Conservation (phyloP, 1,139 yeast genomes). For the Pichia inconspicua region DNA sequence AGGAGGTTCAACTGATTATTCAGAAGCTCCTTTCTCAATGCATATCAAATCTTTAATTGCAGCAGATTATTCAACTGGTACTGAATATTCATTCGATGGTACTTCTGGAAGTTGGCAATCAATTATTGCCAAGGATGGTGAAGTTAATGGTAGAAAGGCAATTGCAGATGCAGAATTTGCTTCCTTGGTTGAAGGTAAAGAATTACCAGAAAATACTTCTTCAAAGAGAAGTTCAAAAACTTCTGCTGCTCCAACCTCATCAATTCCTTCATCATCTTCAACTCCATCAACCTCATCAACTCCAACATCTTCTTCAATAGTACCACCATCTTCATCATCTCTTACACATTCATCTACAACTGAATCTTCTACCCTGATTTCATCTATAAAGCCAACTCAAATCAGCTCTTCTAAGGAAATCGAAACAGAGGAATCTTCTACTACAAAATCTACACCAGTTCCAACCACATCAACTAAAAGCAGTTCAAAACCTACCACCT, state of each 20-base stretch:
- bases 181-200: conserved; percentile 31
- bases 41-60: conserved; percentile 52
- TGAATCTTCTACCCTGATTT: background rate
- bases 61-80: conserved; percentile 76
- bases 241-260: background rate
- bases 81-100: conserved; percentile 56
- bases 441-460: background rate
- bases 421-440: background rate
- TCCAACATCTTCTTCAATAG: background rate
- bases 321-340: background rate
- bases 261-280: background rate
- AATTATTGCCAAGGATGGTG: conserved; percentile 57
- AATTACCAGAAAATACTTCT: background rate
- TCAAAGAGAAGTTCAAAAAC: background rate
- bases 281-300: background rate
- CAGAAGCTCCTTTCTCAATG: conserved; percentile 52
- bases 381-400: background rate
- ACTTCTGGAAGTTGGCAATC: conserved; percentile 61
- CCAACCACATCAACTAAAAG: background rate
- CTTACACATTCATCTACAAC: background rate
- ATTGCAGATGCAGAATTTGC: conserved; percentile 45
- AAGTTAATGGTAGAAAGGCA: conserved; percentile 50
- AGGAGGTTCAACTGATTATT: conserved; percentile 45
- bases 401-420: background rate
- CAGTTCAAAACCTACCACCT: background rate